A percentile compares a stretch with the other conserved stretches of the same genome.
Evolutionary conservation across 192 early-diverging fungal genomes (phyloP).

Genomic region (Gorgonomyces haynaldii): DNA sequence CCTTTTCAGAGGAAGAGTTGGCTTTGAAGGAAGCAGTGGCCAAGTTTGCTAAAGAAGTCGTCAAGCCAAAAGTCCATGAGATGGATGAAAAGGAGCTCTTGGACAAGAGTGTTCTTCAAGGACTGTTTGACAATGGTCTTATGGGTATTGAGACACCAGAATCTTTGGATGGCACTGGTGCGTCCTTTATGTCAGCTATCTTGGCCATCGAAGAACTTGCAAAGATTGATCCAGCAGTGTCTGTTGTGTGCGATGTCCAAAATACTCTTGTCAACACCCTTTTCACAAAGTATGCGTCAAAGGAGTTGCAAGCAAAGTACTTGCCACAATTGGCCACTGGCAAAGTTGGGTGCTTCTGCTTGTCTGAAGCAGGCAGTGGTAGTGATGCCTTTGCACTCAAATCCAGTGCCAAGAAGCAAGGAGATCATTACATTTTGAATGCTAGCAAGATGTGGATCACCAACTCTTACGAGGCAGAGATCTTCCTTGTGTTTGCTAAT

Average conservation of each 20-base stretch:
- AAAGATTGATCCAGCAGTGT: slow-evolving; percentile 88
- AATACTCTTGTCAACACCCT: slow-evolving; percentile 94
- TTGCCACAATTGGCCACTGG: slow-evolving; percentile 70
- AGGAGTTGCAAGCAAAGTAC: slow-evolving; percentile 66
- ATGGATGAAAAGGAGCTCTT: slow-evolving; percentile 91
- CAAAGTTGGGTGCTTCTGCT: slow-evolving; percentile 88
- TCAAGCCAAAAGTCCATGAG: slow-evolving; percentile 70
- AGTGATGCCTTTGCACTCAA: slow-evolving; percentile 88
- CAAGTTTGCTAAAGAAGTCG: slow-evolving; percentile 71
- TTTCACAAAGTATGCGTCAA: slow-evolving; percentile 68
- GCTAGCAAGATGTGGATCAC: slow-evolving; percentile 49
- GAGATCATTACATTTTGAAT: slow-evolving; percentile 81
- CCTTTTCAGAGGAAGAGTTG: slow-evolving; percentile 2
- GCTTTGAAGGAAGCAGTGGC: slow-evolving; percentile 38
- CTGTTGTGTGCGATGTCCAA: slow-evolving; percentile 89
- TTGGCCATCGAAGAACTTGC: slow-evolving; percentile 83
- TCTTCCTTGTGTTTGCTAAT: slow-evolving; percentile 97
- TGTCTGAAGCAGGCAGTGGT: slow-evolving; percentile 86
- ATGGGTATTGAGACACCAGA: slow-evolving; percentile 86
- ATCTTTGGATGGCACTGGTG: slow-evolving; percentile 66
- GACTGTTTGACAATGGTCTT: slow-evolving; percentile 82
- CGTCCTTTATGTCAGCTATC: slow-evolving; percentile 75
- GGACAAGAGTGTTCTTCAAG: slow-evolving; percentile 67
- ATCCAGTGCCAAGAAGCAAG: slow-evolving; percentile 69
- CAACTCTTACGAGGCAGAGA: slow-evolving; percentile 78